Conservation (phyloP, 805 yeast species). For the Candida ascalaphidarum region DNA sequence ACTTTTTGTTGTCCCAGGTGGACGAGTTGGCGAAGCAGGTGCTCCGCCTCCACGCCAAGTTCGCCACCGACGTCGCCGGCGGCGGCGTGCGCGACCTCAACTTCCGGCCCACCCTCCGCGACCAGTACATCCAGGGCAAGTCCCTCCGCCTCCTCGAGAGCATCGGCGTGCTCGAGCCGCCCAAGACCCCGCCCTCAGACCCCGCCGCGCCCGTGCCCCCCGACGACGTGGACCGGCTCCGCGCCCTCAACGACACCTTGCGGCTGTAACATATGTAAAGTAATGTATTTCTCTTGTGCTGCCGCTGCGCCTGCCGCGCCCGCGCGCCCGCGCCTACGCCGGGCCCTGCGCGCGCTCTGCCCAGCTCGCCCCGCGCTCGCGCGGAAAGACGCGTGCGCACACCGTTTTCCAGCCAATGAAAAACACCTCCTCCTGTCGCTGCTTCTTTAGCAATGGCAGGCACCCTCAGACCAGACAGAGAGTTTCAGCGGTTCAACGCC, state of each 20-base stretch:
- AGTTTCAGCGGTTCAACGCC: conserved; percentile 30
- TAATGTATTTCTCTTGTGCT: neutral
- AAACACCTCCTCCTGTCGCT: conserved; percentile 1
- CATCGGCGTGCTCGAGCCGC: neutral
- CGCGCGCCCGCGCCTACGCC: neutral
- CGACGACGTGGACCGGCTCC: too few relatives aligned
- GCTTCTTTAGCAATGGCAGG: conserved; percentile 28
- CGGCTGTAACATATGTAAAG: too few relatives aligned
- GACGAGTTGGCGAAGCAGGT: conserved; percentile 25
- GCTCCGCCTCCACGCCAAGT: conserved; percentile 14
- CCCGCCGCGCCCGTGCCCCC: neutral
- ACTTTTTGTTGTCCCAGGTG: conserved; percentile 36
- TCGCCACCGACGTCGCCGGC: conserved; percentile 9
- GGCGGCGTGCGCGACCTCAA: neutral
- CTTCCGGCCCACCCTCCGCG: neutral
- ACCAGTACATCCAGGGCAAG: neutral
- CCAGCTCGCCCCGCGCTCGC: neutral
- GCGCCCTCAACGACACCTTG: too few relatives aligned
- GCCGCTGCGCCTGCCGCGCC: neutral
- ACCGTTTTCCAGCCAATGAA: too few relatives aligned
- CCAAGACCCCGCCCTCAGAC: neutral
- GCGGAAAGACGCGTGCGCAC: too few relatives aligned
- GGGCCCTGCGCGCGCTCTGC: neutral
- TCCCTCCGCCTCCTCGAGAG: neutral
- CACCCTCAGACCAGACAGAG: conserved; percentile 35